Conservation (phyloP, 164 flowering plant species). For the Sextonia rubra region DNA sequence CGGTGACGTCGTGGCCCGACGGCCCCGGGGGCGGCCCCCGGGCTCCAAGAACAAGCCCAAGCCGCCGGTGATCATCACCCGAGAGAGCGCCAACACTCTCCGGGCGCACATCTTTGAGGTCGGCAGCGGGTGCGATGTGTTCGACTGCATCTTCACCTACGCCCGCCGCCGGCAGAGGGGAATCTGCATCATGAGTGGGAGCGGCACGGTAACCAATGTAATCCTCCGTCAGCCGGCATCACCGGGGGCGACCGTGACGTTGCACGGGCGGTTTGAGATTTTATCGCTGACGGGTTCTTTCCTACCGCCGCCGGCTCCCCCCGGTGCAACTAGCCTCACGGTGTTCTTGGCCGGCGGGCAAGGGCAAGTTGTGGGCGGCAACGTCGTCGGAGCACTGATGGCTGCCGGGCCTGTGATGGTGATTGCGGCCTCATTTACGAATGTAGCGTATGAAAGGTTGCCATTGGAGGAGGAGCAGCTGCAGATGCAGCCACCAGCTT, state of each 20-base stretch:
- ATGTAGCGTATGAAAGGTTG: slow-evolving; percentile 41
- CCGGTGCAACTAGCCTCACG: slow-evolving; percentile 38
- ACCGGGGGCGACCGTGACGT: slow-evolving; percentile 29
- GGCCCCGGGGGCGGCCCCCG: slow-evolving; percentile 38
- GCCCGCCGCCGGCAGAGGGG: slow-evolving; percentile 40
- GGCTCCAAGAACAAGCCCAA: slow-evolving; percentile 48
- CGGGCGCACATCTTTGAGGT: slow-evolving; percentile 40
- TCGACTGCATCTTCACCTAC: slow-evolving; percentile 29
- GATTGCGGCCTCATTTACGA: slow-evolving; percentile 40
- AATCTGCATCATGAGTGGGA: slow-evolving; percentile 37
- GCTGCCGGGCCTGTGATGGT: slow-evolving; percentile 43
- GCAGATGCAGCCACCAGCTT: slow-evolving; percentile 9
- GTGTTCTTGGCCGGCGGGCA: slow-evolving; percentile 42
- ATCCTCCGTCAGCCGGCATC: slow-evolving; percentile 38
- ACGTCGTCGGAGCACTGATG: slow-evolving; percentile 38
- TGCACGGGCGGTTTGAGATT: slow-evolving; percentile 44
- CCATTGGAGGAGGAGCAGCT: slow-evolving; percentile 27
- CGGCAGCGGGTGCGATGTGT: slow-evolving; percentile 35
- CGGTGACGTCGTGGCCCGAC: slow-evolving; percentile 20
- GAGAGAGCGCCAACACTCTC: slow-evolving; percentile 41
- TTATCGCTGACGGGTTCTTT: slow-evolving; percentile 41
- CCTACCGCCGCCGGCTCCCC: slow-evolving; percentile 44
- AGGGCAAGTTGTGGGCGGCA: slow-evolving; percentile 48
- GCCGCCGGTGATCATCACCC: slow-evolving; percentile 40
- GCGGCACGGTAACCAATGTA: slow-evolving; percentile 38